Evolutionary conservation across 75 land plant species (phyloP).

Genomic region (Chamaecyparis obtusa): DNA sequence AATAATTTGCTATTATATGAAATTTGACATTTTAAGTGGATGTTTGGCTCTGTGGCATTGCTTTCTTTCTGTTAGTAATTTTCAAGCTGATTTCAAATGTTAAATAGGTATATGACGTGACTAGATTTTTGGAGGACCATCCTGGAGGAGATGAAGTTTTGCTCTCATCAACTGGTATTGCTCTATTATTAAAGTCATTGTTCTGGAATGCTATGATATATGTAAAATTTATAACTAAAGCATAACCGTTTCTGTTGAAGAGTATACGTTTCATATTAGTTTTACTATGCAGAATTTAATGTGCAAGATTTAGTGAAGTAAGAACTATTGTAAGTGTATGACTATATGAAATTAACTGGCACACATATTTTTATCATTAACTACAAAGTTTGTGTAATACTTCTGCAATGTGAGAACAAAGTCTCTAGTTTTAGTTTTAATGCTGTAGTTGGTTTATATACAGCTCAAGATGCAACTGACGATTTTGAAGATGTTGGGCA

Average conservation of each 20-base stretch:
- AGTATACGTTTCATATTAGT: background rate
- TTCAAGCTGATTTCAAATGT: background rate
- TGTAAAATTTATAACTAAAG: background rate
- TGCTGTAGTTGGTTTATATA: background rate
- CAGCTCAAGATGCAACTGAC: conserved; percentile 82
- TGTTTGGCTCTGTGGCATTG: background rate
- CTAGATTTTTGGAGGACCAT: conserved; percentile 68
- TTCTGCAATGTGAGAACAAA: background rate
- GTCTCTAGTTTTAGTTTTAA: background rate
- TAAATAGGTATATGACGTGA: conserved; percentile 62
- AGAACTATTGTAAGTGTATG: background rate
- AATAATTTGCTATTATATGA: background rate
- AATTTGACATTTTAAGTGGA: background rate
- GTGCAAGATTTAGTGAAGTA: background rate
- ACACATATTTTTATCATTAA: background rate
- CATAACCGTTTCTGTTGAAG: background rate
- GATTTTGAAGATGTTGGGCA: conserved; percentile 87
- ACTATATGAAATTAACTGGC: background rate
- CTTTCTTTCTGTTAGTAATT: background rate
- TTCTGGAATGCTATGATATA: background rate
- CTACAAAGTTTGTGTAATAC: background rate
- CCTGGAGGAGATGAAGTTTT: conserved; percentile 74
- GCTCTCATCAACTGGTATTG: conserved; percentile 59
- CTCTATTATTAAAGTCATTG: background rate
- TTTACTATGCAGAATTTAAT: background rate